phyloP scores from a whole-genome alignment of 345 rosid species.

The Sonneratia caseolaris region DNA sequence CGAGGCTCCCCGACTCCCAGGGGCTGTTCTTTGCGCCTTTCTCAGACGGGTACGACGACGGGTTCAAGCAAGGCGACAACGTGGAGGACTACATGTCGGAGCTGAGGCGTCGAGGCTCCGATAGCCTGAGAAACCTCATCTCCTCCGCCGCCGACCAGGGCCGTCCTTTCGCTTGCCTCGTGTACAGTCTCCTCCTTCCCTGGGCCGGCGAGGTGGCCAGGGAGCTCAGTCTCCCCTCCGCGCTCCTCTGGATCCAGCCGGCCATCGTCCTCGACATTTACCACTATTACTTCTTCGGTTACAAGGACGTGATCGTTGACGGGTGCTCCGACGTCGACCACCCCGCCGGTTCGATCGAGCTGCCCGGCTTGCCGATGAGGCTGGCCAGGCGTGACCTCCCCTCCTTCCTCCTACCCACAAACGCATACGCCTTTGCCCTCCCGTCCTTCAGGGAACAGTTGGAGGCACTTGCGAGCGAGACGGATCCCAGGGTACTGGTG shows the following conservation, averaged over 20 bases:
- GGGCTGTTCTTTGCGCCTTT: slow-evolving; percentile 37
- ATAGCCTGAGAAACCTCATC: slow-evolving; percentile 31
- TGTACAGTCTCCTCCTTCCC: slow-evolving; percentile 40
- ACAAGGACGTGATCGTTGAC: slow-evolving; percentile 9
- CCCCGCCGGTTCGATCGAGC: slow-evolving; percentile 11
- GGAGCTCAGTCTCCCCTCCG: slow-evolving; percentile 24
- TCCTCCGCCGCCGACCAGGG: neutral
- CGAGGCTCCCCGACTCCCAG: slow-evolving; percentile 7
- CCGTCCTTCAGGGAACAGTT: slow-evolving; percentile 19
- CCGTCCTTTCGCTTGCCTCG: slow-evolving; percentile 23
- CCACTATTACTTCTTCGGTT: slow-evolving; percentile 39
- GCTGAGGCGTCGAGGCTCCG: slow-evolving; percentile 31
- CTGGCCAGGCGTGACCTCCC: slow-evolving; percentile 35
- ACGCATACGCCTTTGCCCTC: slow-evolving; percentile 9
- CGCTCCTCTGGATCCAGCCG: slow-evolving; percentile 54
- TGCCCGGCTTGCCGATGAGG: slow-evolving; percentile 33
- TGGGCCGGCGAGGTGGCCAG: slow-evolving; percentile 51
- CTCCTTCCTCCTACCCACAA: slow-evolving; percentile 28
- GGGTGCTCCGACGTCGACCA: neutral
- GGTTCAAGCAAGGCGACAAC: slow-evolving; percentile 22
- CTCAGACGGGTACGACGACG: slow-evolving; percentile 55
- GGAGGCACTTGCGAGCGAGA: slow-evolving; percentile 19
- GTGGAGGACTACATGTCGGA: slow-evolving; percentile 13
- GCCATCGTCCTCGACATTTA: slow-evolving; percentile 49
- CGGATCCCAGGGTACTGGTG: slow-evolving; percentile 29